phyloP scores from a whole-genome alignment of 2,329 filamentous ascomycete genomes.

The Penicillium crustosum region DNA sequence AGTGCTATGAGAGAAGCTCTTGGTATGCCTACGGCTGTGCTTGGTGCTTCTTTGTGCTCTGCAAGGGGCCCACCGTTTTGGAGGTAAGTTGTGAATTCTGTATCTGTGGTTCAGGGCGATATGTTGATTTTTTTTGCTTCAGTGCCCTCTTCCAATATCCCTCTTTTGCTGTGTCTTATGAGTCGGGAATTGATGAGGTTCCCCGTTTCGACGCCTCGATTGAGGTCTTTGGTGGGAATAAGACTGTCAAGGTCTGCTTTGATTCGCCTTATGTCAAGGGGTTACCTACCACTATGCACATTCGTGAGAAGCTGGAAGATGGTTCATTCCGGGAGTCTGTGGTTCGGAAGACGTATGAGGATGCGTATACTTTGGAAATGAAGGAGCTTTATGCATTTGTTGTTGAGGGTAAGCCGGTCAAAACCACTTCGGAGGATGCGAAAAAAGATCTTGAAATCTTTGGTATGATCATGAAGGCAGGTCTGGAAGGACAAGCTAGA shows the following conservation, averaged over 20 bases:
- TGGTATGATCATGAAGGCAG: constrained; percentile 39
- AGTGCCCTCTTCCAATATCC: constrained; percentile 36
- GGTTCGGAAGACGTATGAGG: constrained; percentile 50
- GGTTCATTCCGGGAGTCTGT: constrained; percentile 41
- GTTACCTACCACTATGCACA: constrained; percentile 52
- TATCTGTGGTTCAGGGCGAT: neutral
- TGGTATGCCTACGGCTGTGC: constrained; percentile 48
- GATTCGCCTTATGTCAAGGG: constrained; percentile 62
- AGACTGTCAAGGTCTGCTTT: constrained; percentile 55
- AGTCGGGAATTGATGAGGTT: constrained; percentile 55
- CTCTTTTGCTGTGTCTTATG: constrained; percentile 56
- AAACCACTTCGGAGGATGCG: constrained; percentile 47
- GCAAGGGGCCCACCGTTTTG: constrained; percentile 39
- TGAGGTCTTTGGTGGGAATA: constrained; percentile 51
- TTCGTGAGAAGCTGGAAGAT: constrained; percentile 46
- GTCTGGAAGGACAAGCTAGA: constrained; percentile 31
- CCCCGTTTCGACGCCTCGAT: constrained; percentile 40
- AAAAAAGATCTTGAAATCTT: constrained; percentile 43
- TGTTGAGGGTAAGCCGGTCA: constrained; percentile 40
- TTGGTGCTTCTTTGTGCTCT: constrained; percentile 35
- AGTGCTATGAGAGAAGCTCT: constrained; percentile 55
- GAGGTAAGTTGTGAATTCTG: constrained; percentile 14
- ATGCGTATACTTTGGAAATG: constrained; percentile 48
- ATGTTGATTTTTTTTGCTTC: constrained; percentile 19
- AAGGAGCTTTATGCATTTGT: constrained; percentile 42